Conservation (phyloP, 1,284 basidiomycete species). For the Xanthoconium separans region DNA sequence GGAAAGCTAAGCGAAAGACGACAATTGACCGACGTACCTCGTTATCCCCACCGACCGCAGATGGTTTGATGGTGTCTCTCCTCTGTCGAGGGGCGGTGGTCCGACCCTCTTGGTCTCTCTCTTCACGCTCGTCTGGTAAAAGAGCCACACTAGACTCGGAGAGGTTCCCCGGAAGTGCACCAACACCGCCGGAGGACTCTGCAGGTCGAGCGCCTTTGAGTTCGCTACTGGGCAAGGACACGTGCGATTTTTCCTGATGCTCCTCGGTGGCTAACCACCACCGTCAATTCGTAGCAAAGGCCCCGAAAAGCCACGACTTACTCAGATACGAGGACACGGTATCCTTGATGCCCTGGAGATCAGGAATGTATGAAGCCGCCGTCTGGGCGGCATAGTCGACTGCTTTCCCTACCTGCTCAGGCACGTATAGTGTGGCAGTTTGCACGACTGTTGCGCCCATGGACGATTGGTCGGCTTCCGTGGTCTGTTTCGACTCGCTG, state of each 20-base stretch:
- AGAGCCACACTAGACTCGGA: slow-evolving; percentile 34
- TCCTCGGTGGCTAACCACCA: slow-evolving; percentile 5
- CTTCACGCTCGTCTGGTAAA: slow-evolving; percentile 32
- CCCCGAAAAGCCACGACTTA: slow-evolving; percentile 5
- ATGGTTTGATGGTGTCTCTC: slow-evolving; percentile 21
- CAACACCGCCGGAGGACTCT: slow-evolving; percentile 29
- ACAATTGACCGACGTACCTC: slow-evolving; percentile 21
- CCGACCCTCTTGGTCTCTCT: slow-evolving; percentile 1
- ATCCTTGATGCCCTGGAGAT: slow-evolving; percentile 7
- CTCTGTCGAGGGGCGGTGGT: slow-evolving; percentile 9
- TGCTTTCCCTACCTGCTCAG: slow-evolving; percentile 10
- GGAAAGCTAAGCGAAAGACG: not conserved
- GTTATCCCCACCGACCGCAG: not conserved
- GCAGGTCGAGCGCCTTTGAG: slow-evolving; percentile 27
- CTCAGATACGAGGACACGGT: slow-evolving; percentile 6
- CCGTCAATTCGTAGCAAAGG: not conserved
- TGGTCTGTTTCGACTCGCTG: not conserved
- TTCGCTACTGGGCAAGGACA: slow-evolving; percentile 30
- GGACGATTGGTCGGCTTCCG: not conserved
- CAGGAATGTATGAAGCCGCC: slow-evolving; percentile 10
- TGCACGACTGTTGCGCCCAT: not conserved
- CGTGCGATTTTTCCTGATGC: not conserved
- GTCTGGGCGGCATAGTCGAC: slow-evolving; percentile 2
- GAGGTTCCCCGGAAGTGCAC: slow-evolving; percentile 30
- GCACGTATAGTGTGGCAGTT: slow-evolving; percentile 13